phyloP scores from a whole-genome alignment of 768 basidiomycete genomes.

The Xerocomellus amylosporus region DNA sequence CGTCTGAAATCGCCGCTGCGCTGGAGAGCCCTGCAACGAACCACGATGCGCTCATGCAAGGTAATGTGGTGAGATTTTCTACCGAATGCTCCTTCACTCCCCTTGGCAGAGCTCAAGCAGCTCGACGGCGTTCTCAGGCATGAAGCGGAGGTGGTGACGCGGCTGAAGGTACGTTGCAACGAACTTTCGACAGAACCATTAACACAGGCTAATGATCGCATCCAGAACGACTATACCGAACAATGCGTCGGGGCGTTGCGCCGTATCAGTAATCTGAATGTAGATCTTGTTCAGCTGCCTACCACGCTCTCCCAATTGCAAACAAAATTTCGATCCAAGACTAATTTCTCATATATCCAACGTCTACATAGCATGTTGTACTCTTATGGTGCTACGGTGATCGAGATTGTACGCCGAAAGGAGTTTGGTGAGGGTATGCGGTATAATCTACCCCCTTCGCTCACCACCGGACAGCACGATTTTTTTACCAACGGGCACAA shows the following conservation, averaged over 20 bases:
- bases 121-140: slow-evolving; percentile 58
- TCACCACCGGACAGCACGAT: slow-evolving; percentile 48
- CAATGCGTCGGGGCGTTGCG: slow-evolving; percentile 66
- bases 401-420: slow-evolving; percentile 87
- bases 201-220: background rate
- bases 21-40: slow-evolving; percentile 58
- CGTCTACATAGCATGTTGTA: slow-evolving; percentile 87
- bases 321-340: slow-evolving; percentile 67
- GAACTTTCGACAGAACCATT: background rate
- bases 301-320: slow-evolving; percentile 63
- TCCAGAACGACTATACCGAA: slow-evolving; percentile 69
- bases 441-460: background rate
- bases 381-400: slow-evolving; percentile 86
- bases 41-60: slow-evolving; percentile 50
- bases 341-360: slow-evolving; percentile 87
- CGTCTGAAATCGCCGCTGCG: slow-evolving; percentile 45
- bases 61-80: slow-evolving; percentile 28
- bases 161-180: slow-evolving; percentile 46
- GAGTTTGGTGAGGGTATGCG: slow-evolving; percentile 66
- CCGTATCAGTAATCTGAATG: slow-evolving; percentile 77
- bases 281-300: slow-evolving; percentile 74
- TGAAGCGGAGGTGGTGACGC: slow-evolving; percentile 56
- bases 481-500: slow-evolving; percentile 79
- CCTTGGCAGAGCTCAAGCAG: slow-evolving; percentile 54
- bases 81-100: slow-evolving; percentile 1